Evolutionary conservation across 2,329 filamentous ascomycete genomes (phyloP), one percentile per base, ranked within the genome.

Genomic region (Parafenestella ontariensis): DNA sequence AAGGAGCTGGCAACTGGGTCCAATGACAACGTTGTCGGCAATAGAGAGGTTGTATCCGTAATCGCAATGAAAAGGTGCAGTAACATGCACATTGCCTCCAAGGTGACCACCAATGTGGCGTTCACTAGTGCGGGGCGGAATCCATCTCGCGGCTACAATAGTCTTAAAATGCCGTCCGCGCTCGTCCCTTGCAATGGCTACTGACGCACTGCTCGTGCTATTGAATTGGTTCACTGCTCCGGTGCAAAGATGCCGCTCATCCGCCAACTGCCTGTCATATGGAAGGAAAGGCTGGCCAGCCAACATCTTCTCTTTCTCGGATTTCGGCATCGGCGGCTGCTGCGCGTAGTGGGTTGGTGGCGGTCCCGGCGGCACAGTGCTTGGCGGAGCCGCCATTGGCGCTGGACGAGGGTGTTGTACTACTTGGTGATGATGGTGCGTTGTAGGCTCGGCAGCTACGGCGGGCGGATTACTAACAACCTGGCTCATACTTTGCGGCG

Each of bases 31-130:
- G 60, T 95, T 88, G 64, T 93, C 89, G 11, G 91, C 93, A 62
- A 99, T 90, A 43, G 85, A 85, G 66, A 98, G 89, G 74, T 99
- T 98, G 78, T 96, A 98, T 0, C 95, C 95, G 69, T 97, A 97
- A 69, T 97, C 92, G 73, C 94, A 97, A 42, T 84, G 88, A 74
- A 99, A 98, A 0, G 94, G 94, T 2, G 90, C 87, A 68, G 96
- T 92, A 23, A 99, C 89, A 37, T 88, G 82, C 5, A 91, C 89
- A 50, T 89, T 86, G 15, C 87, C 84, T n/a, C 91, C 91, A 5
- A 95, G 84, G 21, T 81, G 84, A 51, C 85, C 90, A 45, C 61
- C 57, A 34, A 60, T 46, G 36, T 49, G 46, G 8, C 45, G 51
- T 24, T 54, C 52, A 3, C 28, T 54, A 11, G 56, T 55, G 18